phyloP scores from a whole-genome alignment of 1,139 yeast genomes.

The Yamadazyma triangularis region DNA sequence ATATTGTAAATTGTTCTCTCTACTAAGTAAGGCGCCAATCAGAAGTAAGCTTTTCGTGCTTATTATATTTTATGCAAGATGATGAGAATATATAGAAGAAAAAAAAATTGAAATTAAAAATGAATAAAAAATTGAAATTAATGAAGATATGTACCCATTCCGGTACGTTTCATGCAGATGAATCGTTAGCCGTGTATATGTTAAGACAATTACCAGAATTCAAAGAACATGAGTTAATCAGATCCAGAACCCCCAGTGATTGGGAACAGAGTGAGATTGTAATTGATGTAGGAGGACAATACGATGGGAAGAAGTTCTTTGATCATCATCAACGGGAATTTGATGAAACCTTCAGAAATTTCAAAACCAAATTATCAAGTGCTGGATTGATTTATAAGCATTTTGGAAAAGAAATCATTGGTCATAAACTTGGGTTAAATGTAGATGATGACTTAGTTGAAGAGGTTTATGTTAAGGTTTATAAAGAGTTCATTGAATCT shows the following conservation, averaged over 20 bases:
- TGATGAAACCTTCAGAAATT: slow-evolving; percentile 31
- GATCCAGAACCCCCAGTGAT: slow-evolving; percentile 77
- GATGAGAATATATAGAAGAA: too few relatives aligned
- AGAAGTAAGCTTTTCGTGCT: too few relatives aligned
- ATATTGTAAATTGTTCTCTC: background rate
- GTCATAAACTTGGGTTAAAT: slow-evolving; percentile 31
- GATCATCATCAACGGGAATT: slow-evolving; percentile 91
- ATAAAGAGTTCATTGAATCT: slow-evolving; percentile 83
- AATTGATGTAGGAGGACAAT: slow-evolving; percentile 93
- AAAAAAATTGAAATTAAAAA: too few relatives aligned
- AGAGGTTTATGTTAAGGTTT: slow-evolving; percentile 65
- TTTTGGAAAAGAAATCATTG: slow-evolving; percentile 78
- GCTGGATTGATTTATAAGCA: slow-evolving; percentile 95
- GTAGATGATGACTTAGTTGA: slow-evolving; percentile 42
- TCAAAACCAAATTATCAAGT: slow-evolving; percentile 74
- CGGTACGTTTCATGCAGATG: slow-evolving; percentile 97
- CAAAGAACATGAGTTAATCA: slow-evolving; percentile 60
- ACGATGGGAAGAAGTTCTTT: slow-evolving; percentile 80
- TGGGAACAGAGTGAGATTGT: slow-evolving; percentile 91
- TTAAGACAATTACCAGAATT: slow-evolving; percentile 68
- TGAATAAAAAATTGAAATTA: slow-evolving; percentile 14
- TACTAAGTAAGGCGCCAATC: background rate
- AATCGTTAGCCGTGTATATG: slow-evolving; percentile 92
- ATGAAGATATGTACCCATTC: slow-evolving; percentile 81
- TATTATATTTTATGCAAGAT: too few relatives aligned